Conservation (phyloP, 306 rosid genomes). For the Spatholobus suberectus region DNA sequence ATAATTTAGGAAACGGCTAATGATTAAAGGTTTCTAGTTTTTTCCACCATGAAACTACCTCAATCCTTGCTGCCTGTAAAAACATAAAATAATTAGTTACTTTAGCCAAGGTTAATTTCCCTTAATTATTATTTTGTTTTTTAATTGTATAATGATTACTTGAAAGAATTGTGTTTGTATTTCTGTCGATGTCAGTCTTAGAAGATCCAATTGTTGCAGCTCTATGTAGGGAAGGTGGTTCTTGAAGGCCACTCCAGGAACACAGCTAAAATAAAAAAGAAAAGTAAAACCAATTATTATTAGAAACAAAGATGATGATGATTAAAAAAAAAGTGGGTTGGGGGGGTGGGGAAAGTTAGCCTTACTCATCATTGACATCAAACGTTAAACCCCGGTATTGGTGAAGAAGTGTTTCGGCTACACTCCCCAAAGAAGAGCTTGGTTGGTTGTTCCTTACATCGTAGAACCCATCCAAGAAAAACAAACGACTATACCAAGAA, state of each 20-base stretch:
- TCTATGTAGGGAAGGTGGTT: constrained; percentile 54
- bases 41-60: constrained; percentile 54
- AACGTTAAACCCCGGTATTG: constrained; percentile 52
- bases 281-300: not conserved
- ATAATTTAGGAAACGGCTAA: not conserved
- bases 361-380: constrained; percentile 64
- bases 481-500: constrained; percentile 59
- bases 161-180: constrained; percentile 64
- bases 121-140: not conserved
- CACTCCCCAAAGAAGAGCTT: constrained; percentile 63
- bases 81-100: not conserved
- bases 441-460: constrained; percentile 55
- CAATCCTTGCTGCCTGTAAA: constrained; percentile 80
- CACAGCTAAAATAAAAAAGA: constrained; percentile 54
- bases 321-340: too few species aligned
- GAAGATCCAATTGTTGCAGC: constrained; percentile 68
- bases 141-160: constrained; percentile 33
- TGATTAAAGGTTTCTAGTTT: not conserved
- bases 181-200: constrained; percentile 49
- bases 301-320: not conserved
- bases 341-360: not conserved
- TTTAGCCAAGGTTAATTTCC: not conserved
- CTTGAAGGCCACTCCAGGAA: constrained; percentile 78
- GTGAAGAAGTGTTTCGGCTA: constrained; percentile 59
- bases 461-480: constrained; percentile 68